Evolutionary conservation across 2,329 filamentous ascomycete species (phyloP).

Genomic region (Alternaria hordeiaustralica): DNA sequence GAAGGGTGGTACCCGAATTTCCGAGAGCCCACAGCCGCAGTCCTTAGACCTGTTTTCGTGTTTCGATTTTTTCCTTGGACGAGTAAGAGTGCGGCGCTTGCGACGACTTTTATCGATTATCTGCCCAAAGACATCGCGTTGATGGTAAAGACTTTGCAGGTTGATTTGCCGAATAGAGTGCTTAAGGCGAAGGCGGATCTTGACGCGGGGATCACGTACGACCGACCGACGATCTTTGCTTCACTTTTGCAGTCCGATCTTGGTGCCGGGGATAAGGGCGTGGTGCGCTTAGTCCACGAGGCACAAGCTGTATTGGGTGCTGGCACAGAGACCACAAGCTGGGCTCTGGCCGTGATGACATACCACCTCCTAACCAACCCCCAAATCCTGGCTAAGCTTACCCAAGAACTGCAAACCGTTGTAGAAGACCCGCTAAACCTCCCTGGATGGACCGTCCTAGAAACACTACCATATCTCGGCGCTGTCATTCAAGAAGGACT

Average conservation of each 20-base stretch:
- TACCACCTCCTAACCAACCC: slow-evolving; percentile 39
- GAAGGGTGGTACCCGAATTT: slow-evolving; percentile 36
- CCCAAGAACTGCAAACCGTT: slow-evolving; percentile 28
- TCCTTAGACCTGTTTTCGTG: slow-evolving; percentile 30
- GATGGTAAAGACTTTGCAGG: slow-evolving; percentile 34
- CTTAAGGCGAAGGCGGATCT: slow-evolving; percentile 27
- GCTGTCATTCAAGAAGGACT: slow-evolving; percentile 44
- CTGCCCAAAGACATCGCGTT: slow-evolving; percentile 27
- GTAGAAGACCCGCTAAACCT: slow-evolving; percentile 22
- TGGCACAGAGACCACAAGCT: slow-evolving; percentile 45
- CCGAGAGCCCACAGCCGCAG: slow-evolving; percentile 24
- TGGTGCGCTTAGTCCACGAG: slow-evolving; percentile 41
- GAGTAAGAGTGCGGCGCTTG: slow-evolving; percentile 15
- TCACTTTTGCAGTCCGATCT: slow-evolving; percentile 25
- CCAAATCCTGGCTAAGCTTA: slow-evolving; percentile 28
- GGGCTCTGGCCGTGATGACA: slow-evolving; percentile 33
- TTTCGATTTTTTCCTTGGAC: slow-evolving; percentile 36
- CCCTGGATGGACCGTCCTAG: slow-evolving; percentile 27
- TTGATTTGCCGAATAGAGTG: slow-evolving; percentile 32
- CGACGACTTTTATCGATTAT: slow-evolving; percentile 26
- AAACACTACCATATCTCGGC: slow-evolving; percentile 40
- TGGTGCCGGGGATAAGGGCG: slow-evolving; percentile 24
- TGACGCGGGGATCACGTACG: slow-evolving; percentile 31
- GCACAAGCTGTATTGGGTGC: slow-evolving; percentile 41
- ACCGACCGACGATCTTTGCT: slow-evolving; percentile 32